These are phyloP conservation scores for Saturnispora galanensis DNA, from an alignment of 805 yeast genomes.

Conservation along the genomic window DNA sequence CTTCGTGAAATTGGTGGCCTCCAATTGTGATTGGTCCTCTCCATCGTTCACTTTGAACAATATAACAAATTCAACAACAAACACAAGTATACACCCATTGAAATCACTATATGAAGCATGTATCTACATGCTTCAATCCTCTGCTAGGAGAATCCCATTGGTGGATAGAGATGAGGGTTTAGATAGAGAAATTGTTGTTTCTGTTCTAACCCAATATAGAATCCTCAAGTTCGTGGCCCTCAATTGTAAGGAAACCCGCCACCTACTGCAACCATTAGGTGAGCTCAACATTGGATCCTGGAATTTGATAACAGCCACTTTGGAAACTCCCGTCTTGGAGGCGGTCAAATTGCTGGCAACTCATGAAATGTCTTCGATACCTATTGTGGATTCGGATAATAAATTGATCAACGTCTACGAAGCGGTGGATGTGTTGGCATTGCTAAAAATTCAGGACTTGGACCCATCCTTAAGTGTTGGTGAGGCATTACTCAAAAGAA, in stretches of 20 bases:
- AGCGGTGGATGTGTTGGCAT: constrained; percentile 86
- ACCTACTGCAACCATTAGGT: constrained; percentile 64
- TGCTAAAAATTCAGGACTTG: constrained; percentile 86
- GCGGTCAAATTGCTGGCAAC: constrained; percentile 76
- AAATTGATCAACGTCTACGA: constrained; percentile 84
- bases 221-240: constrained; percentile 90
- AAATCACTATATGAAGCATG: constrained; percentile 87
- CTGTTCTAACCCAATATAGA: constrained; percentile 92
- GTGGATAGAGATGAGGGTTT: constrained; percentile 92
- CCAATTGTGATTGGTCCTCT: background rate
- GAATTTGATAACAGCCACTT: constrained; percentile 63
- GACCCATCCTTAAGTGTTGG: constrained; percentile 89
- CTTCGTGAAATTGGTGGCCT: constrained; percentile 74
- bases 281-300: constrained; percentile 57
- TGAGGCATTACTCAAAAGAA: constrained; percentile 85
- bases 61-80: background rate
- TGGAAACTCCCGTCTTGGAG: constrained; percentile 89
- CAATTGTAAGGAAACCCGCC: constrained; percentile 90
- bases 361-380: constrained; percentile 82
- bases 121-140: constrained; percentile 76
- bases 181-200: constrained; percentile 86
- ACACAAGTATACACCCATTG: constrained; percentile 76
- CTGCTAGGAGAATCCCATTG: constrained; percentile 87
- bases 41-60: background rate
- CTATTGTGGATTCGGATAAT: constrained; percentile 66